These are phyloP conservation scores for Alternaria infectoria DNA, from an alignment of 2,329 filamentous ascomycete genomes.

Conservation along the genomic window DNA sequence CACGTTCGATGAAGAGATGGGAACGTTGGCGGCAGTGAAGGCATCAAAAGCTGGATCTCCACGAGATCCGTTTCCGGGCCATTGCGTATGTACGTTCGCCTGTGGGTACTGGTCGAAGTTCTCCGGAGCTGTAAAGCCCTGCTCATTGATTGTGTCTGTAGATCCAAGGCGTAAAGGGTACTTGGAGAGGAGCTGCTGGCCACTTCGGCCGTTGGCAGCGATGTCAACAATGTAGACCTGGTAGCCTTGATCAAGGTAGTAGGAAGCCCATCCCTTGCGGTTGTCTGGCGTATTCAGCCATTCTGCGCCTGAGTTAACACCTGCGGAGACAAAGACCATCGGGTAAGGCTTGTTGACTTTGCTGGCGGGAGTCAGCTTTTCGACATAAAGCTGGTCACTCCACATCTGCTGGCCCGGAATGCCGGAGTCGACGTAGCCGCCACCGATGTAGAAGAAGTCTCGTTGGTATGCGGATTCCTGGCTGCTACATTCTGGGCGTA, in stretches of 20 bases:
- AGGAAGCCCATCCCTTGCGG: constrained; percentile 26
- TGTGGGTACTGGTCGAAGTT: constrained; percentile 21
- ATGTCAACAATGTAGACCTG: constrained; percentile 29
- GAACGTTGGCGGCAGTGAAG: constrained; percentile 23
- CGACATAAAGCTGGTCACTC: constrained; percentile 27
- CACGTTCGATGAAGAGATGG: constrained; percentile 20
- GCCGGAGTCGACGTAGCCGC: constrained; percentile 29
- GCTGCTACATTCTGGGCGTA: constrained; percentile 25
- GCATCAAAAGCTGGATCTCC: constrained; percentile 28
- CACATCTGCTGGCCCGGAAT: constrained; percentile 24
- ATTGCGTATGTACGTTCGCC: constrained; percentile 27
- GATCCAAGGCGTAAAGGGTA: constrained; percentile 17
- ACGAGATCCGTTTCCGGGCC: constrained; percentile 22
- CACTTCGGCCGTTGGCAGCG: constrained; percentile 16
- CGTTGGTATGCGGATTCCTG: constrained; percentile 28
- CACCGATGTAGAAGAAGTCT: constrained; percentile 35
- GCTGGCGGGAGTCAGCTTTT: constrained; percentile 25
- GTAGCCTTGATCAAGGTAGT: constrained; percentile 27
- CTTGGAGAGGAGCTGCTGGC: constrained; percentile 6
- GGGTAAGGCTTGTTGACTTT: constrained; percentile 22
- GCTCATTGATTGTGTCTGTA: constrained; percentile 15
- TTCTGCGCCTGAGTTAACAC: constrained; percentile 23
- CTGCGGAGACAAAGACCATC: constrained; percentile 30
- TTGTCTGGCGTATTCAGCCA: constrained; percentile 26
- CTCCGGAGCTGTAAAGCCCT: constrained; percentile 21